Base-by-base conservation (phyloP, 1,284 basidiomycete species). In the Irpex lacteus region DNA sequence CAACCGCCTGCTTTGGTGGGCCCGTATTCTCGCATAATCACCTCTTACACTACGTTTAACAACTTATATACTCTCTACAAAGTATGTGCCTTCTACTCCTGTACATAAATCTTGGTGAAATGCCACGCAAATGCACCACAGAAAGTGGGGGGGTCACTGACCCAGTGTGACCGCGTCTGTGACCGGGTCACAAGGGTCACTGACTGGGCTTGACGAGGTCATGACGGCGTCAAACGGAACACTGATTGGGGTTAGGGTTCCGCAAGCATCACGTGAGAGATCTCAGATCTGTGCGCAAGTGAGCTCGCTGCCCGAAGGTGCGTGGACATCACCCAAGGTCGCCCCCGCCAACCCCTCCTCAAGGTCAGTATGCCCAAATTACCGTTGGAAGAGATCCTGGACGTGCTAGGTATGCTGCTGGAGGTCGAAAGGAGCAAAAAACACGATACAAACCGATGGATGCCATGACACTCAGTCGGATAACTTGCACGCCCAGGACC, bases 281-380 rank as follows among this genome's bases (percentile, higher is more conserved):
- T 66, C 65, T 63, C 44, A 63, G 65, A 66, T 66, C 65, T 40
- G 11, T 34, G 13, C n/a, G n/a, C 7, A 15, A 38, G 21, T 21
- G 21, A 26, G 37, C n/a, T 47, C 55, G 54, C 54, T 56, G 61
- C 21, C 40, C n/a, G 18, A 54, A 44, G 38, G 8, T 53, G 54
- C 40, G 58, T 63, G 50, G 64, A 66, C 65, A 67, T 64, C 69
- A 62, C 62, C 65, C 21, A 67, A 67, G 62, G 66, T 60, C 73
- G 74, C 75, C 74, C 62, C 53, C 77, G 77, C 75, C 76, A 79
- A 71, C 64, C 70, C 75, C 62, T 62, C 70, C 77, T 79, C 85
- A 86, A 89, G 85, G 88, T 88, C 76, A 76, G 85, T 76, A 64
- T 65, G 47, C 37, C 58, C 61, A 62, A 63, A 15, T 58, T 40